Evolutionary conservation across 441 rosid genomes (phyloP).

Genomic region (Corymbia citriodora): DNA sequence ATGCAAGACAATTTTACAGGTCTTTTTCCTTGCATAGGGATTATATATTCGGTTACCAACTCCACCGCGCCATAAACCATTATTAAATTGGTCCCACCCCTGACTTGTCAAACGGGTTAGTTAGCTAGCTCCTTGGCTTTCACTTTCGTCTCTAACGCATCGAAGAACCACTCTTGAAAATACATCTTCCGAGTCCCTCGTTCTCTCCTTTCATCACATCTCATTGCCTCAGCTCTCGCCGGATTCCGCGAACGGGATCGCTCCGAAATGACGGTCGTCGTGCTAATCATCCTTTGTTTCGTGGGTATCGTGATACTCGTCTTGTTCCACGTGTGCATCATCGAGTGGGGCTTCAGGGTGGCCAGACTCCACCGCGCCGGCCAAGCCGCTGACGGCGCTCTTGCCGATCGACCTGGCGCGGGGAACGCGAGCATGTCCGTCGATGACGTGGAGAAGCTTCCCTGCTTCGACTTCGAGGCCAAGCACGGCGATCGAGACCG

Average conservation of each 20-base stretch:
- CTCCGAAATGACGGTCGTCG: not conserved
- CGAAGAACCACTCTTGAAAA: not conserved
- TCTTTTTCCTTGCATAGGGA: not conserved
- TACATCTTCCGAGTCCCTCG: not conserved
- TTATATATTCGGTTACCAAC: not conserved
- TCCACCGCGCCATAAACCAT: not conserved
- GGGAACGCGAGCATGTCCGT: conserved; percentile 3
- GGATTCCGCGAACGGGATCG: not conserved
- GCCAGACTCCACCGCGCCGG: not conserved
- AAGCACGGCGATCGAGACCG: not conserved
- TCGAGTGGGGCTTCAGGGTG: conserved; percentile 2
- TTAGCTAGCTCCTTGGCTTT: not conserved
- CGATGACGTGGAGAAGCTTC: conserved; percentile 9
- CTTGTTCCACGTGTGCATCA: not conserved
- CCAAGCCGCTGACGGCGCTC: not conserved
- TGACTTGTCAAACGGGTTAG: not conserved
- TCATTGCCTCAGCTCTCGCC: not conserved
- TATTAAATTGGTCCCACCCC: not conserved
- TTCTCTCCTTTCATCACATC: not conserved
- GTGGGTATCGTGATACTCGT: conserved; percentile 5
- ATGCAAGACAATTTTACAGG: not conserved
- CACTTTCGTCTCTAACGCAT: not conserved
- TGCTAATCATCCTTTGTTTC: not conserved
- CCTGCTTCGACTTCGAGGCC: conserved; percentile 9
- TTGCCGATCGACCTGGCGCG: not conserved